Conservation (phyloP, 306 rosid species). For the Casuarina cunninghamiana region DNA sequence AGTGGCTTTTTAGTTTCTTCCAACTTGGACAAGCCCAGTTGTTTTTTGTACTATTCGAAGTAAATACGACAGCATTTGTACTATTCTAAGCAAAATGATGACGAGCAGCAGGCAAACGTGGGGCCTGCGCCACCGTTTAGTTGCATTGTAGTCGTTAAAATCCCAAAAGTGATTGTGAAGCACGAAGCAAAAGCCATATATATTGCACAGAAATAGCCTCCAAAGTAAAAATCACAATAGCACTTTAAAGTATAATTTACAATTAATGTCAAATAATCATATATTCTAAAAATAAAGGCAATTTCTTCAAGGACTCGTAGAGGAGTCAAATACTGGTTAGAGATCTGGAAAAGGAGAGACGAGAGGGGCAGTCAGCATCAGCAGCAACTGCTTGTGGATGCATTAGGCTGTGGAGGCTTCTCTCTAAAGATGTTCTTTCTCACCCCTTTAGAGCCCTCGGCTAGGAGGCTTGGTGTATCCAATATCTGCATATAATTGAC, state of each 20-base stretch:
- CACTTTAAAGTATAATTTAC: slow-evolving; percentile 20
- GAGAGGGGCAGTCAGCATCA: slow-evolving; percentile 40
- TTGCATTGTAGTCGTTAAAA: background rate
- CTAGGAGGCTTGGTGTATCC: slow-evolving; percentile 92
- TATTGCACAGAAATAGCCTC: slow-evolving; percentile 9
- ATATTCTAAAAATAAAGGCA: background rate
- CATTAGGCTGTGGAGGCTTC: slow-evolving; percentile 49
- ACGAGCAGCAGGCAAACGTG: background rate
- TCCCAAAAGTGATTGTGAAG: background rate
- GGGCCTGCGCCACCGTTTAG: background rate
- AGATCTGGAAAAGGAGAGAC: slow-evolving; percentile 15
- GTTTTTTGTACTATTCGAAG: too few relatives aligned
- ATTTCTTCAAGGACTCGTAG: slow-evolving; percentile 3
- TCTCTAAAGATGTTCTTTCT: slow-evolving; percentile 86
- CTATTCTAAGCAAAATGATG: too few relatives aligned
- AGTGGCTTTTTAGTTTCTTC: too few relatives aligned
- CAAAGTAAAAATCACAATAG: background rate
- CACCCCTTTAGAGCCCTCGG: slow-evolving; percentile 79
- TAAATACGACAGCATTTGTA: too few relatives aligned
- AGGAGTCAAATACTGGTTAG: slow-evolving; percentile 15
- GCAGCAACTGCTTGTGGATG: slow-evolving; percentile 77
- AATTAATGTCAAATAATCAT: slow-evolving; percentile 10
- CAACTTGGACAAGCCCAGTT: too few relatives aligned
- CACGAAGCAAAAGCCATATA: background rate
- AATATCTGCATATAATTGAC: slow-evolving; percentile 56